Evolutionary conservation across 106 monocot species (phyloP).

Genomic region (Acorus calamus): DNA sequence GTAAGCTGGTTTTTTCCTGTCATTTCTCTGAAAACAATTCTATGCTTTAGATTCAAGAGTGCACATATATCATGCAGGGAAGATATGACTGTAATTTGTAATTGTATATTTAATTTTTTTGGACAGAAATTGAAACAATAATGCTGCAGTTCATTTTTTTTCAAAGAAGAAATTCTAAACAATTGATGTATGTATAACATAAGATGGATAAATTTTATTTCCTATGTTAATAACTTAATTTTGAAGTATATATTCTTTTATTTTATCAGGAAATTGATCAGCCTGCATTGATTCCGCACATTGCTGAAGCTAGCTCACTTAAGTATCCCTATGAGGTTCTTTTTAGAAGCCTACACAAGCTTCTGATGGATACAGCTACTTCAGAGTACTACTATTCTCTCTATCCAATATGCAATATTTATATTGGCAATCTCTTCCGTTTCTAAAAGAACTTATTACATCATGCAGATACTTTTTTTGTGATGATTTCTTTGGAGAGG

Average conservation of each 20-base stretch:
- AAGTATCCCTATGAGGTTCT: conserved; percentile 98
- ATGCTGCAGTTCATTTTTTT: too few relatives aligned
- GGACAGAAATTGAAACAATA: too few relatives aligned
- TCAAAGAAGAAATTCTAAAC: too few relatives aligned
- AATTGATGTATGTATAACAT: too few relatives aligned
- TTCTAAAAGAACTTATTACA: too few relatives aligned
- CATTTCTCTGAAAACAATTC: background rate
- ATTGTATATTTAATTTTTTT: too few relatives aligned
- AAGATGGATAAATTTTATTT: background rate
- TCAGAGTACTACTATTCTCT: conserved; percentile 55
- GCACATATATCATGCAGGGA: too few relatives aligned
- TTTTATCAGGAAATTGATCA: conserved; percentile 87
- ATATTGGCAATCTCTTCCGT: too few relatives aligned
- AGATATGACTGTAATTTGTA: too few relatives aligned
- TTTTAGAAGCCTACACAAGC: conserved; percentile 96
- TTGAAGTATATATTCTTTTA: background rate
- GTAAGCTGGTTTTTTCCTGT: background rate
- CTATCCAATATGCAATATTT: too few relatives aligned
- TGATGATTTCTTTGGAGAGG: conserved; percentile 95
- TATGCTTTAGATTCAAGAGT: too few relatives aligned
- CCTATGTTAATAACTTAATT: background rate
- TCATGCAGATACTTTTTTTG: conserved; percentile 78
- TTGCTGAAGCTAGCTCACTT: conserved; percentile 90
- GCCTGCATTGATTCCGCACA: conserved; percentile 98
- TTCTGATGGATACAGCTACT: conserved; percentile 97